Evolutionary conservation across 768 basidiomycete genomes (phyloP).

Genomic region (Kwoniella heveanensis): DNA sequence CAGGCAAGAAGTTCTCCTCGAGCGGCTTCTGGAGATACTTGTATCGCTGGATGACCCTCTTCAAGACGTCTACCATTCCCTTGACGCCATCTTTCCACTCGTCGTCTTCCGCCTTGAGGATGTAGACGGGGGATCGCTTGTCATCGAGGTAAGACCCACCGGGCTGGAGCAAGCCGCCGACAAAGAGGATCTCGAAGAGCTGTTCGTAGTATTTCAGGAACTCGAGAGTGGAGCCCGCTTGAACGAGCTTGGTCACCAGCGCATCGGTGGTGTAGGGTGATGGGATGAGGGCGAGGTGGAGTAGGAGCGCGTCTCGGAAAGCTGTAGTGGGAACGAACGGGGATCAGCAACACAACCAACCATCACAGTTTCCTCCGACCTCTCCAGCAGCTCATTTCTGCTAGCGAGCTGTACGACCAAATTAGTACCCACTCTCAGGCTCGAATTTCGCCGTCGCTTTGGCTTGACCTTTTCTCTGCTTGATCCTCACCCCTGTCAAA

Average conservation of each 20-base stretch:
- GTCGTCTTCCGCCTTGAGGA: slow-evolving; percentile 60
- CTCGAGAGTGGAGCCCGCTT: slow-evolving; percentile 90
- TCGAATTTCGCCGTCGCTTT: slow-evolving; percentile 55
- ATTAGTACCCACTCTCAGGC: slow-evolving; percentile 48
- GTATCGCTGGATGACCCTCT: slow-evolving; percentile 95
- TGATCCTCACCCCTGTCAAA: slow-evolving; percentile 54
- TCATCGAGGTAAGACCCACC: slow-evolving; percentile 84
- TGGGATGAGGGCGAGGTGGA: slow-evolving; percentile 52
- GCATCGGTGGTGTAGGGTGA: slow-evolving; percentile 44
- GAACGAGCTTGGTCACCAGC: slow-evolving; percentile 64
- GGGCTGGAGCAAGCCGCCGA: slow-evolving; percentile 93
- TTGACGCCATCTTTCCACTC: slow-evolving; percentile 65
- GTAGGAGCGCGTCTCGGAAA: slow-evolving; percentile 53
- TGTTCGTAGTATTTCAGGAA: slow-evolving; percentile 95
- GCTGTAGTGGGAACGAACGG: slow-evolving; percentile 21
- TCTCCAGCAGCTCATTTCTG: too few species aligned
- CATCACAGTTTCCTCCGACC: too few species aligned
- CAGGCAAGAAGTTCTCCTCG: slow-evolving; percentile 78
- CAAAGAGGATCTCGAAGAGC: slow-evolving; percentile 92
- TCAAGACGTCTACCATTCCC: slow-evolving; percentile 89
- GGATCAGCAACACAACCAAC: too few species aligned
- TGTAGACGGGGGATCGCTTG: slow-evolving; percentile 77
- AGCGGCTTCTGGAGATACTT: slow-evolving; percentile 98
- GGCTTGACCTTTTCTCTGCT: slow-evolving; percentile 55
- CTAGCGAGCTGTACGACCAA: too few species aligned